Base-by-base conservation (phyloP, 371 early-diverging fungal species). In the Apophysomyces elegans region DNA sequence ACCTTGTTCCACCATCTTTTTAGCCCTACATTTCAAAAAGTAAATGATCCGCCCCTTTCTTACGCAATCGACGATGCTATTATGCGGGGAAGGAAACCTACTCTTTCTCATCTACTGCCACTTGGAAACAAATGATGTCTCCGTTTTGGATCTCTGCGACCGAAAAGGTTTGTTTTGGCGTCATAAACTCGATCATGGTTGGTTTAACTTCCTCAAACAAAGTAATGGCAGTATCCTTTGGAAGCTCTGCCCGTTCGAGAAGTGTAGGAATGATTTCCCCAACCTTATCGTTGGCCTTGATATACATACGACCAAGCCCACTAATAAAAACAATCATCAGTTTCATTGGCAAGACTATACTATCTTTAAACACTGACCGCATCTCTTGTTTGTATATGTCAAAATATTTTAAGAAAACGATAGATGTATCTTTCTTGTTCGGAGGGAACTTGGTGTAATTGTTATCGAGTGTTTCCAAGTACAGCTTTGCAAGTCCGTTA, bases 151-250 rank as follows among this genome's bases (percentile, higher is more conserved):
- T 81, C 70, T 95, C 95, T 37, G 93, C 85, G 21, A 74, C 68
- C 6, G 63, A 65, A 72, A 95, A 93, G 0, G 91, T 90, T 18
- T 67, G 58, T 58, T 86, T 84, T 21, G 73, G 64, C 66, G 88
- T 88, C 79, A 92, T 75, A 11, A 68, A 70, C 44, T 94, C 95
- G 50, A 96, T 88, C 90, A 93, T 87, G 16, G 84, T 84, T 3
- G 94, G 94, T 82, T 94, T 94, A 66, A 95, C 86, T 78, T 97
- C 97, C 87, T 97, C 96, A 66, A 81, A 95, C 6, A 95, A 66
- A 50, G 72, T 65, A 26, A 96, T 43, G 0, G 84, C 73, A 0
- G 89, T 88, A 58, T 78, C 79, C 2, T 78, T 64, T 5, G 91
- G 83, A 26, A 94, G 73, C 0, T 76, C 78, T 37, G 82, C 86